phyloP scores from a whole-genome alignment of 139 green algal genomes.

The Chlamydomonas schloesseri region DNA sequence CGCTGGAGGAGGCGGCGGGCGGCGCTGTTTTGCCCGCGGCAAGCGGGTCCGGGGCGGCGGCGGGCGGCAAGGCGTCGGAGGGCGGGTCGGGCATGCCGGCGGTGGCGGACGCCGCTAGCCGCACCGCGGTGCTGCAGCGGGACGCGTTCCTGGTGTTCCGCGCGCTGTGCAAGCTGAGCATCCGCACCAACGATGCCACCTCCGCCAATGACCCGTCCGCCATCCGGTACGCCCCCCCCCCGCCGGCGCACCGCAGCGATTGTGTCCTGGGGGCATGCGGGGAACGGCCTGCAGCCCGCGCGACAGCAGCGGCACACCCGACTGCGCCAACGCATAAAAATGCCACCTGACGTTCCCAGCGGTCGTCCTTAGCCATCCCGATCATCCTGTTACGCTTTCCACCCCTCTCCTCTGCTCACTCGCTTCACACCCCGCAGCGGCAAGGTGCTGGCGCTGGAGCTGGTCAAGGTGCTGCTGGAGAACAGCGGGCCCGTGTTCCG shows the following conservation, averaged over 20 bases:
- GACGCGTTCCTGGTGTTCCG: slow-evolving; percentile 98
- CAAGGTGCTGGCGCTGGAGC: slow-evolving; percentile 94
- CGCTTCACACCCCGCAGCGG: not conserved
- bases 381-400: too few species aligned
- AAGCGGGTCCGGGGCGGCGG: too few species aligned
- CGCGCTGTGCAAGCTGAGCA: slow-evolving; percentile 97
- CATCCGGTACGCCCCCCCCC: slow-evolving; percentile 44
- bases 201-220: slow-evolving; percentile 76
- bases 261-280: too few species aligned
- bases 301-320: too few species aligned
- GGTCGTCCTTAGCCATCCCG: too few species aligned
- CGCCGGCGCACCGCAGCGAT: too few species aligned
- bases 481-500: slow-evolving; percentile 92
- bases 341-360: too few species aligned
- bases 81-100: not conserved
- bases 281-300: not conserved
- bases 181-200: slow-evolving; percentile 74
- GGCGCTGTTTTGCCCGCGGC: too few species aligned
- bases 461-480: slow-evolving; percentile 97
- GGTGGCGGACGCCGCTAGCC: slow-evolving; percentile 18
- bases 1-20: too few species aligned
- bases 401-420: too few species aligned
- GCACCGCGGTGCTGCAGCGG: slow-evolving; percentile 73
- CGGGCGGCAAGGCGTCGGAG: not conserved
- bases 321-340: too few species aligned